phyloP scores from a whole-genome alignment of 306 rosid species.

The Trichosanthes cucumerina region DNA sequence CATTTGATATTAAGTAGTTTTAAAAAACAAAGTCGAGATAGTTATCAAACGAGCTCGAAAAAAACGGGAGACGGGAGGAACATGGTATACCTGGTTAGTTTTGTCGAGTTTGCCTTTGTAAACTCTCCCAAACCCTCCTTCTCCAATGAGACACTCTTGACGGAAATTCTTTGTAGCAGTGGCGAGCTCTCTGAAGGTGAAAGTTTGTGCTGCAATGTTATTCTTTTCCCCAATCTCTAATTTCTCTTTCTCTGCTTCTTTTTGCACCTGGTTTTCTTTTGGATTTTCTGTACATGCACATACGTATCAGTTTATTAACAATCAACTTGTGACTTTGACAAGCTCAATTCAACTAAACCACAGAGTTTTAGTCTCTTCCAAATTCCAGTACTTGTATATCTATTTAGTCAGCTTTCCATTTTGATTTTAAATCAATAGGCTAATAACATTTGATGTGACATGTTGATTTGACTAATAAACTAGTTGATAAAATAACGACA shows the following conservation, averaged over 20 bases:
- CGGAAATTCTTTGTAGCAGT: constrained; percentile 73
- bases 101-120: constrained; percentile 67
- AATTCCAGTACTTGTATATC: too few relatives aligned
- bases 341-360: background rate
- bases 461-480: too few relatives aligned
- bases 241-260: constrained; percentile 15
- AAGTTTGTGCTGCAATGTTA: constrained; percentile 66
- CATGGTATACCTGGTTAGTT: constrained; percentile 49
- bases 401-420: background rate
- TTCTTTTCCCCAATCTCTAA: constrained; percentile 23
- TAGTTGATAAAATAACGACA: too few relatives aligned
- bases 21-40: background rate
- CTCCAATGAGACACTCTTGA: constrained; percentile 77
- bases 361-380: background rate
- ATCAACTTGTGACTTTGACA: background rate
- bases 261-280: constrained; percentile 5
- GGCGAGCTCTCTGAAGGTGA: constrained; percentile 81
- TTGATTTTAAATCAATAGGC: background rate
- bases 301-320: background rate
- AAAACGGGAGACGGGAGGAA: background rate
- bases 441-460: too few relatives aligned
- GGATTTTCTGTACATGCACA: background rate
- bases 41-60: background rate
- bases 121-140: constrained; percentile 96
- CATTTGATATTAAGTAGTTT: background rate